These are phyloP conservation scores for Ailanthus altissimus DNA, from an alignment of 345 rosid species.

Conservation along the genomic window DNA sequence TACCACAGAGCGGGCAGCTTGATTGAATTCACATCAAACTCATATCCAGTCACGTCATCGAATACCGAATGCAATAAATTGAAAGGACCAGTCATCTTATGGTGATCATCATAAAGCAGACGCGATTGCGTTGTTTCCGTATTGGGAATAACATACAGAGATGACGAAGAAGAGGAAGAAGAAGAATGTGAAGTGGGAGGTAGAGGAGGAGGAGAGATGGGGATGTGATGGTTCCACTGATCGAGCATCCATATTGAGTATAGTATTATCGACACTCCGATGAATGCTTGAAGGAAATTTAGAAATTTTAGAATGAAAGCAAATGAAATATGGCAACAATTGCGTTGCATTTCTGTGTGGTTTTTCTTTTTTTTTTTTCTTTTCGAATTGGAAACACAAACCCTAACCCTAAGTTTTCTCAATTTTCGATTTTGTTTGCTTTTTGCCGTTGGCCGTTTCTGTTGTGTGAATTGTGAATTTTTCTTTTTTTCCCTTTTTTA, in stretches of 20 bases:
- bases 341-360: constrained; percentile 48
- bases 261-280: constrained; percentile 61
- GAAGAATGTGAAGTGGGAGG: constrained; percentile 47
- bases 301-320: constrained; percentile 64
- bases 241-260: constrained; percentile 89
- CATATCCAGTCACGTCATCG: constrained; percentile 43
- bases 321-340: constrained; percentile 70
- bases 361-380: not conserved
- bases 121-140: constrained; percentile 25
- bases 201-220: constrained; percentile 42
- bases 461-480: not conserved
- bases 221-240: constrained; percentile 65
- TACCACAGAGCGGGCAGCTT: constrained; percentile 94
- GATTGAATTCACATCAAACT: constrained; percentile 46
- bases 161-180: constrained; percentile 26
- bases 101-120: constrained; percentile 22
- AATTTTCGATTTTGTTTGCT: not conserved
- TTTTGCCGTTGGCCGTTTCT: not conserved
- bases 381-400: not conserved
- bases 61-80: constrained; percentile 39
- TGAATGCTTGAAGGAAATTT: constrained; percentile 68
- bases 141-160: constrained; percentile 18
- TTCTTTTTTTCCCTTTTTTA: no score
- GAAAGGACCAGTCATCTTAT: constrained; percentile 16
- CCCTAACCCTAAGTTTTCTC: constrained; percentile 10